These are phyloP conservation scores for Phytophthora citricola DNA, from an alignment of 352 stramenopile genomes.

Conservation along the genomic window DNA sequence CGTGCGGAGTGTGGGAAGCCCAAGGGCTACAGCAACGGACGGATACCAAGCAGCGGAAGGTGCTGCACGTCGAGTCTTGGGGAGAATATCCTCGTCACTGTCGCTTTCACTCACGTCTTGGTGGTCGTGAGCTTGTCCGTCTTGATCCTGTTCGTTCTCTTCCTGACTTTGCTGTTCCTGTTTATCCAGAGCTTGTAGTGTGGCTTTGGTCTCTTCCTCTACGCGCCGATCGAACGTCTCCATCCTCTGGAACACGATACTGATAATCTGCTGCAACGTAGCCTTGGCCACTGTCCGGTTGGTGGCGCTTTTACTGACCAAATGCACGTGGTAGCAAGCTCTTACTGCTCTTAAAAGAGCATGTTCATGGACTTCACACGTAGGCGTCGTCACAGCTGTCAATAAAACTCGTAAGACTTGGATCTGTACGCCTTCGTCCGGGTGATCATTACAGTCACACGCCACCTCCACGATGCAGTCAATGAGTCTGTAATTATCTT, in stretches of 20 bases:
- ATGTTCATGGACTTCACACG: constrained; percentile 92
- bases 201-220: constrained; percentile 68
- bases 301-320: constrained; percentile 91
- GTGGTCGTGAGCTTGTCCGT: constrained; percentile 23
- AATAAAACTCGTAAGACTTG: constrained; percentile 94
- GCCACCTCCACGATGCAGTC: constrained; percentile 91
- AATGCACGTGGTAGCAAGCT: constrained; percentile 96
- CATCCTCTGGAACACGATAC: constrained; percentile 97
- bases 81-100: constrained; percentile 25
- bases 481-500: constrained; percentile 71
- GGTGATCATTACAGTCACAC: constrained; percentile 91
- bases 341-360: constrained; percentile 95
- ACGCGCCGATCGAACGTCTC: constrained; percentile 90
- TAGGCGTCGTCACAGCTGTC: constrained; percentile 90
- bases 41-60: constrained; percentile 49
- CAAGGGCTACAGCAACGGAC: constrained; percentile 47
- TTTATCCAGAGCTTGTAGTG: constrained; percentile 59
- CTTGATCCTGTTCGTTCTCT: constrained; percentile 17
- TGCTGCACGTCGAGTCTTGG: constrained; percentile 18
- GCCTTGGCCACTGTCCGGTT: constrained; percentile 98
- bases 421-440: constrained; percentile 92
- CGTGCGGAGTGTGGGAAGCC: constrained; percentile 15
- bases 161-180: constrained; percentile 31
- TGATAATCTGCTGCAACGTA: constrained; percentile 97
- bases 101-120: constrained; percentile 28